These are phyloP conservation scores for Malbranchea zuffiana DNA, from an alignment of 2,329 filamentous ascomycete genomes.

Conservation along the genomic window DNA sequence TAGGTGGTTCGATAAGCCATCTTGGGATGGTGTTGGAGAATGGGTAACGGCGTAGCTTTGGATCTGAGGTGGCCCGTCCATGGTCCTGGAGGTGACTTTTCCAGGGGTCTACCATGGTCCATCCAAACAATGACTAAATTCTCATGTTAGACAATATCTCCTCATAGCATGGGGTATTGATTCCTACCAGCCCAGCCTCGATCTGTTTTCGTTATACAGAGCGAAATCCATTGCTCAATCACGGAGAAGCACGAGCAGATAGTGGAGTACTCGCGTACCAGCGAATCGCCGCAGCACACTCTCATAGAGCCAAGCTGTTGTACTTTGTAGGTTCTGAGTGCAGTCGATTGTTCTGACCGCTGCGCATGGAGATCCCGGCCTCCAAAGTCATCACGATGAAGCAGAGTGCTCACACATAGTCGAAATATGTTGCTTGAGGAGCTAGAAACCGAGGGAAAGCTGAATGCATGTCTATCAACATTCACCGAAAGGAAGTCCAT, in stretches of 20 bases:
- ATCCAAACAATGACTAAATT: conserved; percentile 7
- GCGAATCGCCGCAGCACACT: conserved; percentile 6
- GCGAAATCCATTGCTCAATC: conserved; percentile 8
- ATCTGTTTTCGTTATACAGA: conserved; percentile 7
- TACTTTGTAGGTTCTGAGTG: conserved; percentile 5
- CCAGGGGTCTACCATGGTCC: conserved; percentile 4
- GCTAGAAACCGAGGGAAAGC: conserved; percentile 3
- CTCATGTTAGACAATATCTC: not conserved
- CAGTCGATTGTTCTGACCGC: conserved; percentile 6
- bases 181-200: conserved; percentile 7
- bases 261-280: conserved; percentile 7
- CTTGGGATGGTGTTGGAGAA: conserved; percentile 7
- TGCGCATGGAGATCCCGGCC: conserved; percentile 3
- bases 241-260: conserved; percentile 9
- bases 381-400: conserved; percentile 1
- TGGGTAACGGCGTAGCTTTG: not conserved
- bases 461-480: not conserved
- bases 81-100: conserved; percentile 7
- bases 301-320: conserved; percentile 4
- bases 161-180: not conserved
- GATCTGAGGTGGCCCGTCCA: conserved; percentile 5
- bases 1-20: conserved; percentile 5
- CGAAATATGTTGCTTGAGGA: conserved; percentile 5
- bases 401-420: conserved; percentile 4
- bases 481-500: conserved; percentile 4